These are phyloP conservation scores for Plantago major DNA, from an alignment of 257 asterid species.

Conservation along the genomic window DNA sequence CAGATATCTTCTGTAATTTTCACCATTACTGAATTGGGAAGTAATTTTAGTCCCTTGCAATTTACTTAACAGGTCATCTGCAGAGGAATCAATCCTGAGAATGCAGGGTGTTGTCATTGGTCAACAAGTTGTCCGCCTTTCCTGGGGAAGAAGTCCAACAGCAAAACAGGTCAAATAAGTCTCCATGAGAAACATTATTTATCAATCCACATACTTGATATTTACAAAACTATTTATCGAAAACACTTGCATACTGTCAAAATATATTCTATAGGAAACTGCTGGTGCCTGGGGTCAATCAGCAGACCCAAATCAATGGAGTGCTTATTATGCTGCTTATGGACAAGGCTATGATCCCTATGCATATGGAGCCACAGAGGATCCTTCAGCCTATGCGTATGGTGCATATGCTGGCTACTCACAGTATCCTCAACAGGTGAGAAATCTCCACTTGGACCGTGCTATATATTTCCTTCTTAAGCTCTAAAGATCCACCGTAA, in stretches of 20 bases:
- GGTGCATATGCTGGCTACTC: conserved; percentile 81
- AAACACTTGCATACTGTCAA: conserved; percentile 10
- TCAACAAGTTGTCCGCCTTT: conserved; percentile 86
- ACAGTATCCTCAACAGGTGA: conserved; percentile 83
- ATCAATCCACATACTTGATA: no score
- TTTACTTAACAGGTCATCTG: conserved; percentile 53
- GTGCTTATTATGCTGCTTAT: conserved; percentile 73
- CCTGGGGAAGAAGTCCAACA: conserved; percentile 85
- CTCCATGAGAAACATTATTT: no score
- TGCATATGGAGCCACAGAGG: conserved; percentile 76
- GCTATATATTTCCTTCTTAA: no score
- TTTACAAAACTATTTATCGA: not conserved
- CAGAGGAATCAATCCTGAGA: conserved; percentile 93
- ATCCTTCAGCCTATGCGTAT: conserved; percentile 74
- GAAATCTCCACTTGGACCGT: not conserved
- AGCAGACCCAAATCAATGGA: conserved; percentile 80
- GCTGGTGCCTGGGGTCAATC: conserved; percentile 66
- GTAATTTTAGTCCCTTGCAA: conserved; percentile 9
- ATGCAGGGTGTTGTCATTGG: conserved; percentile 89
- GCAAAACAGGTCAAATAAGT: conserved; percentile 62
- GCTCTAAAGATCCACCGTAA: no score
- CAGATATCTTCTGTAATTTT: not conserved
- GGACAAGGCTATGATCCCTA: conserved; percentile 97
- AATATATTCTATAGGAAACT: conserved; percentile 46
- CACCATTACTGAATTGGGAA: no score